Evolutionary conservation across 1,284 basidiomycete genomes (phyloP).

Genomic region (Hemileia vastatrix): DNA sequence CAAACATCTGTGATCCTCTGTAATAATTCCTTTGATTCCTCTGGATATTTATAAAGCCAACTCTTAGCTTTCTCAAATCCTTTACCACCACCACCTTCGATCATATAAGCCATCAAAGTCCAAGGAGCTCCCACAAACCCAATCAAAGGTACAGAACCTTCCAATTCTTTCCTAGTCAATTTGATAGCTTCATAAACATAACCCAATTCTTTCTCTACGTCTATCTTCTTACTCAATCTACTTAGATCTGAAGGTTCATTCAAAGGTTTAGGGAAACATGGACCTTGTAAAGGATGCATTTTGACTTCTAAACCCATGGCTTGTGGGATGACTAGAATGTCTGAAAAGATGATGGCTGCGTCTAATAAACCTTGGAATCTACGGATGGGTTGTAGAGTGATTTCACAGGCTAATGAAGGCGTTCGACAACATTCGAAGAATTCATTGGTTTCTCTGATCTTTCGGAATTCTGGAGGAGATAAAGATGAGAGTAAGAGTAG

Average conservation of each 20-base stretch:
- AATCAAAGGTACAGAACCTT: conserved; percentile 80
- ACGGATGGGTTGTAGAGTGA: conserved; percentile 84
- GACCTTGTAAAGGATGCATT: conserved; percentile 68
- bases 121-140: conserved; percentile 93
- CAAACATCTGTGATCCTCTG: conserved; percentile 70
- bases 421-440: conserved; percentile 91
- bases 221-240: conserved; percentile 51
- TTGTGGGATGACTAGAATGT: conserved; percentile 86
- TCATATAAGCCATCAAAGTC: conserved; percentile 95
- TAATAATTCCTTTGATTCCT: conserved; percentile 66
- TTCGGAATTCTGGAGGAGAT: conserved; percentile 50
- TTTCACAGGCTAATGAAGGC: conserved; percentile 68
- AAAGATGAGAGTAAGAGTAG: neutral
- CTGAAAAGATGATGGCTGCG: conserved; percentile 90
- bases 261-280: conserved; percentile 63
- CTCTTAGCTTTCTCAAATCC: conserved; percentile 70
- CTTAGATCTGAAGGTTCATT: conserved; percentile 57
- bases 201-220: conserved; percentile 63
- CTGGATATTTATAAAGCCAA: conserved; percentile 81
- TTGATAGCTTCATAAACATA: conserved; percentile 88
- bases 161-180: conserved; percentile 62
- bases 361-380: conserved; percentile 74
- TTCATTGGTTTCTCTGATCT: conserved; percentile 68
- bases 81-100: conserved; percentile 72
- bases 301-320: conserved; percentile 87